A percentile compares a stretch with the other conserved stretches of the same genome.
These are phyloP conservation scores for Talaromyces sp. DNA, from an alignment of 2,329 filamentous ascomycete genomes.

Conservation along the genomic window DNA sequence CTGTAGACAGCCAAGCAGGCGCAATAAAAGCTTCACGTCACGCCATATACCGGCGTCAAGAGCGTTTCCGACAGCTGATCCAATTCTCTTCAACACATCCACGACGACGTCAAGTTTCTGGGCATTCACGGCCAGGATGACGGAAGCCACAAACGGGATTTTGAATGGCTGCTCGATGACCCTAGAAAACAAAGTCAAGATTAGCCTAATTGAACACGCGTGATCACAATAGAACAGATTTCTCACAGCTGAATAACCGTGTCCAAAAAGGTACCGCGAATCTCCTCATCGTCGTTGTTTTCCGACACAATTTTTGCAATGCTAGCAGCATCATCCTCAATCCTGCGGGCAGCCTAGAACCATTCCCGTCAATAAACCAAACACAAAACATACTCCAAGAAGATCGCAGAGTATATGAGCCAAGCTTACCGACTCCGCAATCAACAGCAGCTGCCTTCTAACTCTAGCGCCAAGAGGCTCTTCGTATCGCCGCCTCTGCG, in stretches of 20 bases:
- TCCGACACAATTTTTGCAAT: constrained; percentile 74
- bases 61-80: constrained; percentile 58
- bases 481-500: constrained; percentile 68
- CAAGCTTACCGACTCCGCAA: constrained; percentile 64
- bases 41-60: constrained; percentile 76
- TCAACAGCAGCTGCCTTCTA: constrained; percentile 69
- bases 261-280: constrained; percentile 67
- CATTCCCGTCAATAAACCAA: not conserved
- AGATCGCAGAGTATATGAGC: not conserved
- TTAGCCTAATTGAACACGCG: not conserved
- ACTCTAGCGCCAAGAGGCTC: constrained; percentile 66
- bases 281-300: constrained; percentile 77
- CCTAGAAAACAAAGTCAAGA: constrained; percentile 26
- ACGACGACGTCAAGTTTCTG: constrained; percentile 68
- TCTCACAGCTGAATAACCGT: constrained; percentile 67
- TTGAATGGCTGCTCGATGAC: constrained; percentile 90
- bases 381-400: not conserved
- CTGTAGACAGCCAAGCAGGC: constrained; percentile 84
- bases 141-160: constrained; percentile 87
- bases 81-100: constrained; percentile 62
- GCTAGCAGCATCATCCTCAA: constrained; percentile 69
- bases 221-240: constrained; percentile 1
- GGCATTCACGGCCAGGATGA: constrained; percentile 73
- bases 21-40: constrained; percentile 81
- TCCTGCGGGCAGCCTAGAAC: constrained; percentile 59